Percentiles rank a stretch among this genome's conserved stretches.
These are phyloP conservation scores for Cubamyces sp. DNA, from an alignment of 768 basidiomycete genomes.

Conservation along the genomic window DNA sequence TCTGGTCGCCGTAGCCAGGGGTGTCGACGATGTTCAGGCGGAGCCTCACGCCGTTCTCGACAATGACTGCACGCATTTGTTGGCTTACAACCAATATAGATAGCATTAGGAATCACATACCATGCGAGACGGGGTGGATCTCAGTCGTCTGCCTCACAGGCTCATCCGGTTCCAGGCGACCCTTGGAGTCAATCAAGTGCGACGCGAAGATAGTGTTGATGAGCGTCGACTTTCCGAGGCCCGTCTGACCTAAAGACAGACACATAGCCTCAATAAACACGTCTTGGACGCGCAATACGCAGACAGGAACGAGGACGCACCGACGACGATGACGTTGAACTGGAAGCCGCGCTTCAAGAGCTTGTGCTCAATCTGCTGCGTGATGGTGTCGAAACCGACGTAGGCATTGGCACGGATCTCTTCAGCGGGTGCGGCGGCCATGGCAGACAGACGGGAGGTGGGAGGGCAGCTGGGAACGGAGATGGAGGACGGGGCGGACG, in stretches of 20 bases:
- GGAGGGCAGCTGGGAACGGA: background rate
- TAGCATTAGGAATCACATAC: slow-evolving; percentile 43
- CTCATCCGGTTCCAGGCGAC: slow-evolving; percentile 84
- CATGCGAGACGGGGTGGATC: slow-evolving; percentile 93
- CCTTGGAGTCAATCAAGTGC: slow-evolving; percentile 97
- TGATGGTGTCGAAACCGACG: slow-evolving; percentile 98
- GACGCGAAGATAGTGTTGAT: slow-evolving; percentile 99
- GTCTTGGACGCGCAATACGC: background rate
- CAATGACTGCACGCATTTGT: slow-evolving; percentile 67
- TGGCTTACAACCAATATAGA: background rate
- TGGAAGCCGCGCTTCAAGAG: slow-evolving; percentile 98
- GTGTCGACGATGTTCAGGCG: slow-evolving; percentile 98
- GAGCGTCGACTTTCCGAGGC: slow-evolving; percentile 96
- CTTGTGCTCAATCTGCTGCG: slow-evolving; percentile 98
- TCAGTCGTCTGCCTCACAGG: slow-evolving; percentile 95
- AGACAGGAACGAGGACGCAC: slow-evolving; percentile 48
- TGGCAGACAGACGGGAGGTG: slow-evolving; percentile 15
- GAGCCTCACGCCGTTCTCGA: slow-evolving; percentile 94
- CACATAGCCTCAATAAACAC: slow-evolving; percentile 3
- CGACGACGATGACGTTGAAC: slow-evolving; percentile 98
- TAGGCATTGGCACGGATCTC: slow-evolving; percentile 93
- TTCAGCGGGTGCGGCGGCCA: slow-evolving; percentile 49
- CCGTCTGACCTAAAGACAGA: slow-evolving; percentile 79
- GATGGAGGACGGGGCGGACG: slow-evolving; percentile 7
- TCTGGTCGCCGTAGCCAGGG: slow-evolving; percentile 96